Evolutionary conservation across 2,329 filamentous ascomycete genomes (phyloP), one percentile per base, ranked within the genome.

Genomic region (Claviceps sp.): DNA sequence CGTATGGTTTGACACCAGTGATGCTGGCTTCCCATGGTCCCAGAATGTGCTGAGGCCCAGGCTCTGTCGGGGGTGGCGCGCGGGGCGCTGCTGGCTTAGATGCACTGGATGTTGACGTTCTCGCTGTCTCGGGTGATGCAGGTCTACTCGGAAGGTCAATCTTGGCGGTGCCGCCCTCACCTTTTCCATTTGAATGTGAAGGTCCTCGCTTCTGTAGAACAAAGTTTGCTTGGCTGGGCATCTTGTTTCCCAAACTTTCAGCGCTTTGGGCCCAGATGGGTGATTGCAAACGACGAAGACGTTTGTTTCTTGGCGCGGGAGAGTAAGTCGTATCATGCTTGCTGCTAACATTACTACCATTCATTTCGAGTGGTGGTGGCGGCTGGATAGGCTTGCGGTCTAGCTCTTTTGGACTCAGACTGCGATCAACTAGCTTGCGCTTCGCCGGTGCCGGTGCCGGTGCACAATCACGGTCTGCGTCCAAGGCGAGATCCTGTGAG

Each of bases 1-100:
- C 86, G 52, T 82, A 77, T 0, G 87, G 86, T 54, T 82, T 80
- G 9, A 79, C 72, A 47, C 85, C 82, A 1, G 81, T 84, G 47
- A 95, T 83, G 37, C 82, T 79, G 24, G 74, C 69, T 60, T 86
- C 82, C 81, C 82, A 85, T 0, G 74, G 70, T 0, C 77, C 77
- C 3, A 82, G 64, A 24, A 70, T 59, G 20, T 66, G 65, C 41
- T 64, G 61, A 1, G 66, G 60, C 1, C 59, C 61, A 43, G 66
- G 49, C 42, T 68, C 59, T 52, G 55, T 53, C 4, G 61, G 58
- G 18, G 64, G 56, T 0, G 61, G 56, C 6, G 60, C 54, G 6
- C 62, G 55, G 46, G 44, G 44, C n/a, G 45, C 16, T 36, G 24
- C 16, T 7, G 61, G 55, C 49, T 57, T 59, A 13, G 46, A 48